These are phyloP conservation scores for Tetraselmis chui DNA, from an alignment of 139 green algal species.

Conservation along the genomic window DNA sequence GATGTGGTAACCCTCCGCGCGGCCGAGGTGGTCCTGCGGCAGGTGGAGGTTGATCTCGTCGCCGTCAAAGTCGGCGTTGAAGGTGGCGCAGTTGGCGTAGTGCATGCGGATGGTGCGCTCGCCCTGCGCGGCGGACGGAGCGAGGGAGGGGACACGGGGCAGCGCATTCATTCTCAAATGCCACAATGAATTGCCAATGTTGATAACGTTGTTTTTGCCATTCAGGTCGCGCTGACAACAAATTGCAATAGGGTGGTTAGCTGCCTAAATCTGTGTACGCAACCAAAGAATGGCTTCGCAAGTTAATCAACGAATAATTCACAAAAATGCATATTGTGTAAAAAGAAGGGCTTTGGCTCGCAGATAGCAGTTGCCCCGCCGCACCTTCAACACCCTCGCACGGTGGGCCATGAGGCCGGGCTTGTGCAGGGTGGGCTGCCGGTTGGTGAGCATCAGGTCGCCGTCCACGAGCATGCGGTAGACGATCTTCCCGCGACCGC, in stretches of 20 bases:
- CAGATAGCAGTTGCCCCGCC: too few species aligned
- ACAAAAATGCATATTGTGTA: too few species aligned
- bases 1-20: slow-evolving; percentile 91
- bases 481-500: slow-evolving; percentile 52
- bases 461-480: slow-evolving; percentile 88
- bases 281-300: too few species aligned
- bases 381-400: slow-evolving; percentile 32
- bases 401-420: slow-evolving; percentile 77
- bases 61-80: slow-evolving; percentile 98
- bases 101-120: slow-evolving; percentile 97
- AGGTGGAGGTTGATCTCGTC: slow-evolving; percentile 99
- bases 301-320: too few species aligned
- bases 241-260: too few species aligned
- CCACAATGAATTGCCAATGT: too few species aligned
- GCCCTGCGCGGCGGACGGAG: slow-evolving; percentile 54
- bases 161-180: too few species aligned
- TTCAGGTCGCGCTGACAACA: too few species aligned
- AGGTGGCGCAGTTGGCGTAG: slow-evolving; percentile 97
- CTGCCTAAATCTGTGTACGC: too few species aligned
- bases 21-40: slow-evolving; percentile 53
- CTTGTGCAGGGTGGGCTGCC: slow-evolving; percentile 98
- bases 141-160: too few species aligned
- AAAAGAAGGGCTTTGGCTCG: too few species aligned
- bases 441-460: slow-evolving; percentile 95
- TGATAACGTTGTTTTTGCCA: too few species aligned